Evolutionary conservation across 495 filamentous ascomycete genomes (phyloP).

Genomic region (Sordaria brevicollis): DNA sequence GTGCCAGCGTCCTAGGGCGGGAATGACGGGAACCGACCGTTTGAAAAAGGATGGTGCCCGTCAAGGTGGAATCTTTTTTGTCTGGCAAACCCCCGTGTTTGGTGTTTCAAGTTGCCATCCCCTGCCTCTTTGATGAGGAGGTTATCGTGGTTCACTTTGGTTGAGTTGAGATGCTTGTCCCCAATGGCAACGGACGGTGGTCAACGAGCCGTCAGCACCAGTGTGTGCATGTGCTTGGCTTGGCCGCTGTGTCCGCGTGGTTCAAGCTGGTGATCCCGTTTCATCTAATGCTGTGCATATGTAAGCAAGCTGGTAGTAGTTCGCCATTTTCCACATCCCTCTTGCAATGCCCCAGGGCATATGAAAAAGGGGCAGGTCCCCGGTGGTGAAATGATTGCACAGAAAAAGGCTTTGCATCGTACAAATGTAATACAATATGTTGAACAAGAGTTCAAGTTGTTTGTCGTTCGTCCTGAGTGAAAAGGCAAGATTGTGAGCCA

Average conservation of each 20-base stretch:
- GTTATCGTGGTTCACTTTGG: background rate
- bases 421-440: background rate
- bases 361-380: background rate
- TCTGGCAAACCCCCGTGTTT: conserved; percentile 3
- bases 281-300: background rate
- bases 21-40: background rate
- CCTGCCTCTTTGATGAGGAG: background rate
- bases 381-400: background rate
- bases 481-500: background rate
- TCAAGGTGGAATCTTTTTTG: background rate
- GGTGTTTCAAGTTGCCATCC: conserved; percentile 2
- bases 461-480: background rate
- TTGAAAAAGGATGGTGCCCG: background rate
- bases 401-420: background rate
- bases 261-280: background rate
- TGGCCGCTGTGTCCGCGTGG: background rate
- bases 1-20: background rate
- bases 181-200: background rate
- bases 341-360: background rate
- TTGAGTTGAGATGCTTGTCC: background rate
- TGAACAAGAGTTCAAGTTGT: background rate
- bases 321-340: background rate
- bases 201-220: background rate
- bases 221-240: too few species aligned
- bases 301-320: background rate